These are phyloP conservation scores for Yamadazyma ubonensis DNA, from an alignment of 805 yeast species.

Conservation along the genomic window DNA sequence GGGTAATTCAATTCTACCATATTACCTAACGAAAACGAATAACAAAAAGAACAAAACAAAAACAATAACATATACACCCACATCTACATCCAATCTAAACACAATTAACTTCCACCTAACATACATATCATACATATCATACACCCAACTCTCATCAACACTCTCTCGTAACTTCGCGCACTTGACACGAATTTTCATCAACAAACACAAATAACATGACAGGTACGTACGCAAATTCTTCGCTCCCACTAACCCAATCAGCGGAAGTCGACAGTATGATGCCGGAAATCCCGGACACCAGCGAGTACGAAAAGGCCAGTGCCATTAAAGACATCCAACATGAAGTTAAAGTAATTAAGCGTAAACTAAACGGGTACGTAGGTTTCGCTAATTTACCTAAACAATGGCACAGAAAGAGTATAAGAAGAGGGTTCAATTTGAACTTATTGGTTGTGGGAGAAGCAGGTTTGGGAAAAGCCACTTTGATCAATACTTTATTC, in stretches of 20 bases:
- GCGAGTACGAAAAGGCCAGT: slow-evolving; percentile 14
- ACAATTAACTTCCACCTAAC: background rate
- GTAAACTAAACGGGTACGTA: slow-evolving; percentile 87
- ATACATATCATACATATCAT: too few relatives aligned
- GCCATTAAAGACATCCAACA: slow-evolving; percentile 15
- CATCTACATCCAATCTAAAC: too few relatives aligned
- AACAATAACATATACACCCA: too few relatives aligned
- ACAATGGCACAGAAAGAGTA: slow-evolving; percentile 96
- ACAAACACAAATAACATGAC: slow-evolving; percentile 17
- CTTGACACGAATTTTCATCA: slow-evolving; percentile 9
- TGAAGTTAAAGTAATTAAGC: slow-evolving; percentile 65
- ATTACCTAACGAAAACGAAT: too few relatives aligned
- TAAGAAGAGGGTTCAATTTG: slow-evolving; percentile 84
- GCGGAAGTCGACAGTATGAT: slow-evolving; percentile 18
- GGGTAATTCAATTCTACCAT: too few relatives aligned
- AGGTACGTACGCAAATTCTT: slow-evolving; percentile 11
- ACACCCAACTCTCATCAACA: background rate
- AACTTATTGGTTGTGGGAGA: slow-evolving; percentile 91
- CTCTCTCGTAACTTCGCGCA: slow-evolving; percentile 1
- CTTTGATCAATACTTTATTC: slow-evolving; percentile 88
- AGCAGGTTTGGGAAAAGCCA: slow-evolving; percentile 89
- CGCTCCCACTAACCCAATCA: slow-evolving; percentile 4
- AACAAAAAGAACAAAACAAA: too few relatives aligned
- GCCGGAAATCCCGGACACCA: slow-evolving; percentile 18
- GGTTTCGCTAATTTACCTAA: slow-evolving; percentile 98